A percentile compares a stretch with the other conserved stretches of the same genome.
Conservation (phyloP, 495 filamentous ascomycete species). For the Neurospora tetrasperma region DNA sequence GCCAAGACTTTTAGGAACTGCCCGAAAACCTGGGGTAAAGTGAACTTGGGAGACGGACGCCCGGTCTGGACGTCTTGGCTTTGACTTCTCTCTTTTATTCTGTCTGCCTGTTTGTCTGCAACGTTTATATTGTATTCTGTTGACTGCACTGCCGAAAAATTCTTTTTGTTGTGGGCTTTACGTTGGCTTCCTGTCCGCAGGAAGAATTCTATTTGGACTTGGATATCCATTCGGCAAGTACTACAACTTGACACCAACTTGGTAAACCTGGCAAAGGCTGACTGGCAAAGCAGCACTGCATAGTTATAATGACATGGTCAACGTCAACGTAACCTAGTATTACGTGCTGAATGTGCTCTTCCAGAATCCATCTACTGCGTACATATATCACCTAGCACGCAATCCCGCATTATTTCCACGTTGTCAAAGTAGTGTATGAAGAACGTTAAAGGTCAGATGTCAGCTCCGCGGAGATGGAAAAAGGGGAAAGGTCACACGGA, state of each 20-base stretch:
- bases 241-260: background rate
- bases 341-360: background rate
- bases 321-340: background rate
- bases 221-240: background rate
- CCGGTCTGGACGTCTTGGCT: background rate
- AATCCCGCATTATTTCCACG: no score
- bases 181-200: no score
- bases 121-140: no score
- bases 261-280: background rate
- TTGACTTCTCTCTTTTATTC: background rate
- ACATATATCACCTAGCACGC: no score
- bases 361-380: background rate
- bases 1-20: background rate
- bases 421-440: no score
- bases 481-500: background rate
- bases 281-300: background rate
- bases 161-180: no score
- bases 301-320: background rate
- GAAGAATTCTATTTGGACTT: no score
- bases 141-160: no score
- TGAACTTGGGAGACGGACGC: background rate
- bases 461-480: constrained; percentile 9
- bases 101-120: background rate
- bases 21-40: background rate
- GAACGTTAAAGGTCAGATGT: background rate